These are phyloP conservation scores for Cyclospora cayetanensis DNA, from an alignment of 169 alveolate genomes.

Conservation along the genomic window DNA sequence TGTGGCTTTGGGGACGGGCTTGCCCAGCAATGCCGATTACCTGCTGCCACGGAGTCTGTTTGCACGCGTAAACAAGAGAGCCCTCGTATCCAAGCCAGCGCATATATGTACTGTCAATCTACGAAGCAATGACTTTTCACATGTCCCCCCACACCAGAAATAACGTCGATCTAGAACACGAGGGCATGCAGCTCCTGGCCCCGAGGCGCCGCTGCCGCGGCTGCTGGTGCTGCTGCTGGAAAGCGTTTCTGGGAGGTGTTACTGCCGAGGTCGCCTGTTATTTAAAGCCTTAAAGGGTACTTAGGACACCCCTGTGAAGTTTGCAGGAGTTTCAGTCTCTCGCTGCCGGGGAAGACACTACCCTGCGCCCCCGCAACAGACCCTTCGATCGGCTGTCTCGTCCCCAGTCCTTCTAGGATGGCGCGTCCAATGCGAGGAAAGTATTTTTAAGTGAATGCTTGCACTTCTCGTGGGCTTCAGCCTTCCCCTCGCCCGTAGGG, in stretches of 20 bases:
- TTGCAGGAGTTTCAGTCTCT: too few species aligned
- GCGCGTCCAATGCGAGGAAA: too few species aligned
- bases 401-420: too few species aligned
- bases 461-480: too few species aligned
- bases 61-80: background rate
- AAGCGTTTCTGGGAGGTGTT: too few species aligned
- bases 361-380: too few species aligned
- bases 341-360: too few species aligned
- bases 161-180: background rate
- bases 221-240: slow-evolving; percentile 13
- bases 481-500: too few species aligned
- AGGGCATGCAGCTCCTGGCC: background rate
- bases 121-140: background rate
- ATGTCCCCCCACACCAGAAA: background rate
- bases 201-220: background rate
- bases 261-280: background rate
- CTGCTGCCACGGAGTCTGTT: background rate
- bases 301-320: too few species aligned
- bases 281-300: too few species aligned
- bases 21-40: background rate
- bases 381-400: too few species aligned
- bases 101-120: background rate
- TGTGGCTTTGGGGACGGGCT: background rate
- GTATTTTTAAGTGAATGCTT: too few species aligned
- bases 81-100: background rate